phyloP scores from a whole-genome alignment of 805 yeast species.

The Saccharomycopsis fodiens region DNA sequence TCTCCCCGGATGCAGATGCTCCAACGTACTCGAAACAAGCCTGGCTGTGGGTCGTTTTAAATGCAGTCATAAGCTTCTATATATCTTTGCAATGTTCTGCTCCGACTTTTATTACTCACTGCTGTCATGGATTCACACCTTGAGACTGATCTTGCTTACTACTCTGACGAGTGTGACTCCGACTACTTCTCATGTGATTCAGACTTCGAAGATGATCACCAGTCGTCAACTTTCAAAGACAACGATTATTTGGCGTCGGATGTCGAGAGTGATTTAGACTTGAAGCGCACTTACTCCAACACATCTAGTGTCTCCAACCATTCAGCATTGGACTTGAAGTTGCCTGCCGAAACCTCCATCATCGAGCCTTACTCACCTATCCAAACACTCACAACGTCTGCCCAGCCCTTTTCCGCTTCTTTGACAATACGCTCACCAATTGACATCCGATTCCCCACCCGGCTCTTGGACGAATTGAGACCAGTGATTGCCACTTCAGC shows the following conservation, averaged over 20 bases:
- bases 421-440: neutral
- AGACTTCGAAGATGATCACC: constrained; percentile 12
- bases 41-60: neutral
- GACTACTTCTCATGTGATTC: constrained; percentile 16
- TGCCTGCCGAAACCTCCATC: neutral
- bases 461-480: neutral
- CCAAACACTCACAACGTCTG: too few species aligned
- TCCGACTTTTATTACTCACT: too few species aligned
- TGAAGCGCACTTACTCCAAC: constrained; percentile 1
- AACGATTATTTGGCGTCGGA: too few species aligned
- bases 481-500: neutral
- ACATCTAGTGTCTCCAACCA: constrained; percentile 1
- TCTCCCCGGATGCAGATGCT: too few species aligned
- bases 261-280: constrained; percentile 6
- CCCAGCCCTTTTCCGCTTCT: constrained; percentile 1
- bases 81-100: too few species aligned
- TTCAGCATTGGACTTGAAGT: neutral
- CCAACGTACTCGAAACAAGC: neutral
- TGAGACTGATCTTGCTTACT: neutral
- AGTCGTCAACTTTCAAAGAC: neutral
- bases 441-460: neutral
- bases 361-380: too few species aligned
- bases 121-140: neutral
- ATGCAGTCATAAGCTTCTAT: neutral
- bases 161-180: constrained; percentile 4